Evolutionary conservation across 202 grass and related monocot species (phyloP).

Genomic region (Panicum virgatum): DNA sequence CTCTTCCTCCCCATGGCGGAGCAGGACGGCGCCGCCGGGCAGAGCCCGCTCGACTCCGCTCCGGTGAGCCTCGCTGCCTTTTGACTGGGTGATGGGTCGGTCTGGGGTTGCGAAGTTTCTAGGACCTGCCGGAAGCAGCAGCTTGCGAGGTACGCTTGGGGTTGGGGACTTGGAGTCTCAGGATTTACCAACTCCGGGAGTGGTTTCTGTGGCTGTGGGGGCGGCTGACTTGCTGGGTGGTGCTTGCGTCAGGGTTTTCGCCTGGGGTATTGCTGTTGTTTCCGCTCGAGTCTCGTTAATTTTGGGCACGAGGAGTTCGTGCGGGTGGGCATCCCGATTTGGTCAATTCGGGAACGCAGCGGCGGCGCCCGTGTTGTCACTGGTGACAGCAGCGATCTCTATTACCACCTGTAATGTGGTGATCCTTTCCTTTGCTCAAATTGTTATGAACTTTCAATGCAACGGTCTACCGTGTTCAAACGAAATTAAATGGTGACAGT

Average conservation of each 20-base stretch:
- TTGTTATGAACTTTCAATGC: background rate
- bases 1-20: slow-evolving; percentile 38
- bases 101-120: background rate
- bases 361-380: background rate
- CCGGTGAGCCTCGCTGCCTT: slow-evolving; percentile 33
- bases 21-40: slow-evolving; percentile 16
- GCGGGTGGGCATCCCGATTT: background rate
- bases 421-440: background rate
- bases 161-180: background rate
- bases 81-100: background rate
- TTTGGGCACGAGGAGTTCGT: background rate
- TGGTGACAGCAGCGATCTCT: background rate
- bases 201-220: background rate
- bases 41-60: background rate
- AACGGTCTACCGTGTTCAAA: background rate
- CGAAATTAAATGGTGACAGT: background rate
- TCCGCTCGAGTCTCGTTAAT: background rate
- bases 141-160: slow-evolving; percentile 29
- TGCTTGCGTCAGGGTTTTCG: background rate
- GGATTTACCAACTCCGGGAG: background rate
- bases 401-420: background rate
- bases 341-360: background rate
- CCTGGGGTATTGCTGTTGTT: background rate
- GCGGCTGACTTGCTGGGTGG: background rate
- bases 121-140: background rate